A percentile compares a stretch with the other conserved stretches of the same genome.
These are phyloP conservation scores for Perilla frutescens DNA, from an alignment of 257 asterid species.

Conservation along the genomic window DNA sequence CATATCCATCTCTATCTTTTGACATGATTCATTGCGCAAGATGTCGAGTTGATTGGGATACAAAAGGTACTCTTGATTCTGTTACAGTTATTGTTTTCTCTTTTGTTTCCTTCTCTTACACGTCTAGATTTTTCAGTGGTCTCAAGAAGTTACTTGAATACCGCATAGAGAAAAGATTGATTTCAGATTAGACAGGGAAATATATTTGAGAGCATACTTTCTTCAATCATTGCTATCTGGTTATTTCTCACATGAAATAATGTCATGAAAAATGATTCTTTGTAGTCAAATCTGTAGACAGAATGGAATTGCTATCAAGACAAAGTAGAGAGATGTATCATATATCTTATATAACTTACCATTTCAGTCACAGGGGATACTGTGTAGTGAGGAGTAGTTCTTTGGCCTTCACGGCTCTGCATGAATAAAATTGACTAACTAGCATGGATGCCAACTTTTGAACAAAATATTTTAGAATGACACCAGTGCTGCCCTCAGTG, in stretches of 20 bases:
- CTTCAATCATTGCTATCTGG: neutral
- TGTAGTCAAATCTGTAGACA: neutral
- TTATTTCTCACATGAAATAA: neutral
- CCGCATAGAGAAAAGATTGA: neutral
- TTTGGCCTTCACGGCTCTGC: neutral
- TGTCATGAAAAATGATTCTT: neutral
- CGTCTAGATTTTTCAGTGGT: neutral
- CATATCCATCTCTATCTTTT: constrained; percentile 91
- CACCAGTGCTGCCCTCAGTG: neutral
- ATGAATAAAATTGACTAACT: constrained; percentile 4
- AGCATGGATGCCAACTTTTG: neutral
- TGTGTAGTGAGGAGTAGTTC: neutral
- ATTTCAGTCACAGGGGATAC: neutral
- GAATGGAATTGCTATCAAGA: constrained; percentile 2
- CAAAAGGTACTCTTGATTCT: constrained; percentile 63
- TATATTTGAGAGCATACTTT: neutral
- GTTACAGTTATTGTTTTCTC: constrained; percentile 3
- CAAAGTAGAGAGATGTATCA: neutral
- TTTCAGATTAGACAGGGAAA: constrained; percentile 6
- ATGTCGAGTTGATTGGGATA: constrained; percentile 91
- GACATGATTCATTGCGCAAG: constrained; percentile 98
- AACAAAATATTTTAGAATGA: neutral
- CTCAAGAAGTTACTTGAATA: constrained; percentile 2
- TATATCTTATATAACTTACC: neutral
- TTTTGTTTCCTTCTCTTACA: neutral